phyloP scores from a whole-genome alignment of 208 protist genomes.

The Wallacemonas sp. region DNA sequence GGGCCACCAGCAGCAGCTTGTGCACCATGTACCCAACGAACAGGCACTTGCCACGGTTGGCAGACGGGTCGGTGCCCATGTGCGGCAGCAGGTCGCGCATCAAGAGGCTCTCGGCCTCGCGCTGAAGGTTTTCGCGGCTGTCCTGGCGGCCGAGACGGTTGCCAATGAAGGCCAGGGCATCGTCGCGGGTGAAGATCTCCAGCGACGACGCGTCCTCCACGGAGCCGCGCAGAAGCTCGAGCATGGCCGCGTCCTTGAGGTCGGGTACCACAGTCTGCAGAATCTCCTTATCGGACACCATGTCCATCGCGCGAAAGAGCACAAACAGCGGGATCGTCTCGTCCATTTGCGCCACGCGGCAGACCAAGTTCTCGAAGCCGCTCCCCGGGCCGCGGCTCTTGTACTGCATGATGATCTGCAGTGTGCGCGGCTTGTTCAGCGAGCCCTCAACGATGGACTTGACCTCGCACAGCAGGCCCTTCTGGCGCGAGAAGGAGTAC shows the following conservation, averaged over 20 bases:
- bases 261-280: slow-evolving; percentile 91
- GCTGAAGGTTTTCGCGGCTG: slow-evolving; percentile 79
- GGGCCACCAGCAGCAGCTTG: slow-evolving; percentile 93
- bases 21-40: slow-evolving; percentile 98
- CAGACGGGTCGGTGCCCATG: slow-evolving; percentile 82
- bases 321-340: slow-evolving; percentile 93
- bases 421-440: slow-evolving; percentile 81
- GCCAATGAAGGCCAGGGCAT: slow-evolving; percentile 97
- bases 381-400: slow-evolving; percentile 95
- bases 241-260: slow-evolving; percentile 83
- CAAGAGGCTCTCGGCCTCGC: slow-evolving; percentile 93
- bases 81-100: slow-evolving; percentile 90
- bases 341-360: slow-evolving; percentile 93
- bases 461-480: slow-evolving; percentile 95
- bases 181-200: slow-evolving; percentile 92
- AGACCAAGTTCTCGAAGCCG: slow-evolving; percentile 81
- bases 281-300: slow-evolving; percentile 97
- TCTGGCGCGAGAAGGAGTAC: slow-evolving; percentile 94
- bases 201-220: slow-evolving; percentile 93
- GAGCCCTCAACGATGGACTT: slow-evolving; percentile 93
- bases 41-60: slow-evolving; percentile 94
- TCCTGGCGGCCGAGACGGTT: slow-evolving; percentile 82
- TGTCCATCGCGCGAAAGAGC: slow-evolving; percentile 97
- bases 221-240: slow-evolving; percentile 85
- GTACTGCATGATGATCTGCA: slow-evolving; percentile 94